A percentile compares a stretch with the other conserved stretches of the same genome.
These are phyloP conservation scores for Solanum gracilifrons DNA, from an alignment of 257 asterid species.

Conservation along the genomic window DNA sequence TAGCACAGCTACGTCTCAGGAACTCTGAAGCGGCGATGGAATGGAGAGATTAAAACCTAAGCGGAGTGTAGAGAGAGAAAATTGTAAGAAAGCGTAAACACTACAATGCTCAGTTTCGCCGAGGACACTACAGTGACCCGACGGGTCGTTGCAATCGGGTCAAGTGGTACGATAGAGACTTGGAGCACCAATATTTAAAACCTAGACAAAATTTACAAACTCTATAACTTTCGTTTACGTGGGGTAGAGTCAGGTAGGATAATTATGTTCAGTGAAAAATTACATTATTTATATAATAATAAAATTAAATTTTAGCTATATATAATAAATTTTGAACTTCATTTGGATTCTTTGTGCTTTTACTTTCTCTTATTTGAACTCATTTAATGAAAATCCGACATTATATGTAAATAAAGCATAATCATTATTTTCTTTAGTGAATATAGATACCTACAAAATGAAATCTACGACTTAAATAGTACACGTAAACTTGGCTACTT, in stretches of 20 bases:
- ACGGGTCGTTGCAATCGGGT: neutral
- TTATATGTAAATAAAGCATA: neutral
- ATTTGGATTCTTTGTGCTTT: neutral
- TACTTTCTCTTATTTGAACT: too few relatives aligned
- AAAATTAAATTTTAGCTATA: too few relatives aligned
- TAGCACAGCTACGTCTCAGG: neutral
- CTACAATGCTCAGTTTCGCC: neutral
- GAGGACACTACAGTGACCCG: neutral
- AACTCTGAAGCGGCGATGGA: neutral
- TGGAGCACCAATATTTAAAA: neutral
- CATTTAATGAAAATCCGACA: neutral
- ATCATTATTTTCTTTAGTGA: neutral
- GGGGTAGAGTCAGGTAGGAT: fast-evolving
- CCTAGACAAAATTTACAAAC: neutral
- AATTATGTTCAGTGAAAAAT: fast-evolving
- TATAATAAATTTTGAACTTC: neutral
- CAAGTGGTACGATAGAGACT: neutral
- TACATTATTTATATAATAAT: neutral
- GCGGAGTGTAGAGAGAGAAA: neutral
- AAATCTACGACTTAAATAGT: neutral
- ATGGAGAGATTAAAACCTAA: neutral
- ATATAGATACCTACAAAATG: neutral
- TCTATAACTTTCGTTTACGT: fast-evolving
- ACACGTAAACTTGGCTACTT: neutral
- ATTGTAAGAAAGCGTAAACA: neutral